A percentile compares a stretch with the other conserved stretches of the same genome.
phyloP scores from a whole-genome alignment of 2,329 filamentous ascomycete species.

The Arachnomyces sp. region DNA sequence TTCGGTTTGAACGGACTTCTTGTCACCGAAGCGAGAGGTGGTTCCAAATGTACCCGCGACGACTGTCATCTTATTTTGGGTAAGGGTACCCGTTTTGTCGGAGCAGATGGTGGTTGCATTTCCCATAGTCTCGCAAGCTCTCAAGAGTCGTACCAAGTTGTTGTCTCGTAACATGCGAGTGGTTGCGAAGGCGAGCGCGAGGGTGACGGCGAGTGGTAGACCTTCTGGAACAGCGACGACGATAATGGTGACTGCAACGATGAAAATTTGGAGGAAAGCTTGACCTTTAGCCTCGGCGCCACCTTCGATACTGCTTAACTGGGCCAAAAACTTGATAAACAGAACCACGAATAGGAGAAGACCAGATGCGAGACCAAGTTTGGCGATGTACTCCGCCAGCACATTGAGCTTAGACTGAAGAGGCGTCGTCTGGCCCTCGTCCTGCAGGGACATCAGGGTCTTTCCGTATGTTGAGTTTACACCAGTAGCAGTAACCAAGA shows the following conservation, averaged over 20 bases:
- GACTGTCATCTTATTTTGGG: constrained; percentile 55
- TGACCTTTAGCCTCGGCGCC: constrained; percentile 45
- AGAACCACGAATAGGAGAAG: constrained; percentile 68
- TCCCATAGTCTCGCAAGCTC: constrained; percentile 57
- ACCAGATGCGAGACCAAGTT: constrained; percentile 62
- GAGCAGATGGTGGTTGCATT: constrained; percentile 57
- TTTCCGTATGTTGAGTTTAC: constrained; percentile 68
- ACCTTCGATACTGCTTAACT: constrained; percentile 44
- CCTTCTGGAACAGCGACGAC: constrained; percentile 55
- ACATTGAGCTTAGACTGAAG: constrained; percentile 69
- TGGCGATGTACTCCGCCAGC: constrained; percentile 72
- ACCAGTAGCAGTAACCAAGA: constrained; percentile 66
- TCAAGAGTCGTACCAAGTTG: constrained; percentile 51
- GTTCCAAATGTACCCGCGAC: constrained; percentile 50
- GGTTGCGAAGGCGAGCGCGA: constrained; percentile 55
- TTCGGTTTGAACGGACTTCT: constrained; percentile 16
- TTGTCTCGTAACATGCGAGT: constrained; percentile 57
- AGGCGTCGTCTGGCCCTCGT: constrained; percentile 69
- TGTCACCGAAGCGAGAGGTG: constrained; percentile 36
- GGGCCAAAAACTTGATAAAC: constrained; percentile 66
- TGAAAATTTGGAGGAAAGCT: constrained; percentile 51
- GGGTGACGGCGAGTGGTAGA: constrained; percentile 52
- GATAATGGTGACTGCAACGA: constrained; percentile 51
- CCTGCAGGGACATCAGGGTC: constrained; percentile 68
- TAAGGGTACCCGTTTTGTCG: constrained; percentile 59